These are phyloP conservation scores for Cicer pinnatifidum DNA, from an alignment of 306 rosid species.

Conservation along the genomic window DNA sequence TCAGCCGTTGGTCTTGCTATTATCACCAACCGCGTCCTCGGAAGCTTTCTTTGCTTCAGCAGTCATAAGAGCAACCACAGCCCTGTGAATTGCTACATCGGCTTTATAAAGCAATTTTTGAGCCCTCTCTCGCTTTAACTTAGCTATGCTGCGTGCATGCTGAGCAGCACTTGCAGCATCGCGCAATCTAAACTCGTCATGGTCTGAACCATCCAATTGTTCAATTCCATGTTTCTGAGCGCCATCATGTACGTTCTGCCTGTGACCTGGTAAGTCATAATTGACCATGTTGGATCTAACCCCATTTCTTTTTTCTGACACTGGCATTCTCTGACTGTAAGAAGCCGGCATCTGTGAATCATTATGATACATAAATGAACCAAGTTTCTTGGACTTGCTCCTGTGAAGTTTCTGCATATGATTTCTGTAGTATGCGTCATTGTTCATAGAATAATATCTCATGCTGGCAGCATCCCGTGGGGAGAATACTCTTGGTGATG, in stretches of 20 bases:
- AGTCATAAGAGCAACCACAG: constrained; percentile 83
- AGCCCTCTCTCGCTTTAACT: constrained; percentile 73
- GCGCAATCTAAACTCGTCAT: constrained; percentile 67
- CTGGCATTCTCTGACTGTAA: constrained; percentile 50
- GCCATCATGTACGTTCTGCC: constrained; percentile 52
- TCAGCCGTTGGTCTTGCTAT: constrained; percentile 34
- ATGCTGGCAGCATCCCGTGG: constrained; percentile 60
- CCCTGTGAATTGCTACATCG: constrained; percentile 85
- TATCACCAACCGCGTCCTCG: constrained; percentile 51
- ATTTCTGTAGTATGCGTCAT: constrained; percentile 65
- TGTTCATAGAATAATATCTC: constrained; percentile 49
- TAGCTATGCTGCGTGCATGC: constrained; percentile 67
- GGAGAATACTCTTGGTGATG: constrained; percentile 69
- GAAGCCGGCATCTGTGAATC: constrained; percentile 50
- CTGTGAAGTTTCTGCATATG: constrained; percentile 54
- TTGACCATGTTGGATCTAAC: constrained; percentile 49
- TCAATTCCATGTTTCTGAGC: constrained; percentile 57
- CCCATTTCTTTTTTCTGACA: constrained; percentile 59
- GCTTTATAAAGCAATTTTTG: constrained; percentile 70
- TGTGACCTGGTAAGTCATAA: constrained; percentile 57
- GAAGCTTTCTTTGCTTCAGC: constrained; percentile 84
- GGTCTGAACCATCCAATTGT: constrained; percentile 64
- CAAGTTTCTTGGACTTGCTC: constrained; percentile 64
- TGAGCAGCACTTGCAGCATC: constrained; percentile 70
- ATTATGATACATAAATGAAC: constrained; percentile 49